Conservation (phyloP, 1,139 yeast genomes). For the Suhomyces ambrosiae region DNA sequence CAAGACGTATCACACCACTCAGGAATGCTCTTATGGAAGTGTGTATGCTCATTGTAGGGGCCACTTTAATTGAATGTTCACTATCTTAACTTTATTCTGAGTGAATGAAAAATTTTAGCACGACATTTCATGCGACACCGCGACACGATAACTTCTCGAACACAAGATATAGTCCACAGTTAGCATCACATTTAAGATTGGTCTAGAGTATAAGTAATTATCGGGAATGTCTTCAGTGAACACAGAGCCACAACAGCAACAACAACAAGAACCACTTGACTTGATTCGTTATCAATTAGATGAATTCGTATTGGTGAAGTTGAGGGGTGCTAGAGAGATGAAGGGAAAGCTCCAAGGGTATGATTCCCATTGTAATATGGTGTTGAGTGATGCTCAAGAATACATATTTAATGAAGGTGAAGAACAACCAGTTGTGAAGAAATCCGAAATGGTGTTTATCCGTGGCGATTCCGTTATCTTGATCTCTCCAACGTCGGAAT, state of each 20-base stretch:
- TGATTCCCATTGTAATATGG: slow-evolving; percentile 96
- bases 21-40: slow-evolving; percentile 9
- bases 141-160: slow-evolving; percentile 6
- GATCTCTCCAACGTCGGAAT: slow-evolving; percentile 51
- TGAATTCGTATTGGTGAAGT: slow-evolving; percentile 82
- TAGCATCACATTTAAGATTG: not conserved
- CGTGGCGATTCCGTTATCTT: slow-evolving; percentile 95
- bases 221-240: slow-evolving; percentile 44
- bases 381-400: slow-evolving; percentile 89
- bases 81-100: not conserved
- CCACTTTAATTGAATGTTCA: not conserved
- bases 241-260: slow-evolving; percentile 41
- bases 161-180: too few relatives aligned
- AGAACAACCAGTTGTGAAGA: slow-evolving; percentile 53
- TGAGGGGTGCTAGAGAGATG: slow-evolving; percentile 95
- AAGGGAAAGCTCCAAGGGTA: slow-evolving; percentile 91
- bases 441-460: slow-evolving; percentile 88
- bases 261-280: slow-evolving; percentile 71
- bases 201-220: too few relatives aligned
- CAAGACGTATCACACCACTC: slow-evolving; percentile 8
- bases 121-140: slow-evolving; percentile 10
- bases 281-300: slow-evolving; percentile 84
- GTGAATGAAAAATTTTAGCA: slow-evolving; percentile 13
- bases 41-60: slow-evolving; percentile 13
- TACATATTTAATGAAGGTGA: slow-evolving; percentile 61